Percentiles rank a stretch among this genome's conserved stretches.
These are phyloP conservation scores for Talaromyces stipitatus DNA, from an alignment of 495 filamentous ascomycete genomes.

Conservation along the genomic window DNA sequence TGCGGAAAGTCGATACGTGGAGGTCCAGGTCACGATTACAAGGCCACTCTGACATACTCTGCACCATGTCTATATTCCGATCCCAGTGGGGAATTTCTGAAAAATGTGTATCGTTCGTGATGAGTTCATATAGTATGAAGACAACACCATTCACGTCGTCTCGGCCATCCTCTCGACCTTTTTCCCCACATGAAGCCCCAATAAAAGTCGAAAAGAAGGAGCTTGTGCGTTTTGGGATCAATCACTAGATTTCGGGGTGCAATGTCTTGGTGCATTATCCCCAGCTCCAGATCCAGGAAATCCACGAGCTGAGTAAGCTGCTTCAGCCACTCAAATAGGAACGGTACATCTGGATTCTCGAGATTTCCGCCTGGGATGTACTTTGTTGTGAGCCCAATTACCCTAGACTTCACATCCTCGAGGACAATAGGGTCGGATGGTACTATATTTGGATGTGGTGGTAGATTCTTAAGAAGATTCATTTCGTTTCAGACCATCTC, in stretches of 20 bases:
- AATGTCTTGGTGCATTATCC: constrained; percentile 19
- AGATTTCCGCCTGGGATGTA: constrained; percentile 26
- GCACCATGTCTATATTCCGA: constrained; percentile 13
- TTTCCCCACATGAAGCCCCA: constrained; percentile 16
- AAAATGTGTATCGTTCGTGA: constrained; percentile 24
- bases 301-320: constrained; percentile 29
- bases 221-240: constrained; percentile 19
- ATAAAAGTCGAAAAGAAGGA: constrained; percentile 36
- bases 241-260: constrained; percentile 23
- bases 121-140: constrained; percentile 32
- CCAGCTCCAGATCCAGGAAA: constrained; percentile 29
- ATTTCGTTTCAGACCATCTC: constrained; percentile 27
- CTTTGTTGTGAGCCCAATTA: constrained; percentile 32
- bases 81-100: constrained; percentile 14
- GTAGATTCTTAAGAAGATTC: constrained; percentile 23
- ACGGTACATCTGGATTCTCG: constrained; percentile 14
- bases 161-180: constrained; percentile 13
- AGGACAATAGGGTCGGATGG: constrained; percentile 29
- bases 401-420: constrained; percentile 21
- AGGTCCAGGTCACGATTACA: constrained; percentile 15
- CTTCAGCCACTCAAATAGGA: constrained; percentile 29
- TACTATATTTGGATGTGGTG: constrained; percentile 25
- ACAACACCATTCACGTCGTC: constrained; percentile 31
- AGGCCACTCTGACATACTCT: constrained; percentile 15
- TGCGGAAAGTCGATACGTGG: constrained; percentile 15